A percentile compares a stretch with the other conserved stretches of the same genome.
These are phyloP conservation scores for Pinus tabuliformis DNA, from an alignment of 75 land plant genomes.

Conservation along the genomic window DNA sequence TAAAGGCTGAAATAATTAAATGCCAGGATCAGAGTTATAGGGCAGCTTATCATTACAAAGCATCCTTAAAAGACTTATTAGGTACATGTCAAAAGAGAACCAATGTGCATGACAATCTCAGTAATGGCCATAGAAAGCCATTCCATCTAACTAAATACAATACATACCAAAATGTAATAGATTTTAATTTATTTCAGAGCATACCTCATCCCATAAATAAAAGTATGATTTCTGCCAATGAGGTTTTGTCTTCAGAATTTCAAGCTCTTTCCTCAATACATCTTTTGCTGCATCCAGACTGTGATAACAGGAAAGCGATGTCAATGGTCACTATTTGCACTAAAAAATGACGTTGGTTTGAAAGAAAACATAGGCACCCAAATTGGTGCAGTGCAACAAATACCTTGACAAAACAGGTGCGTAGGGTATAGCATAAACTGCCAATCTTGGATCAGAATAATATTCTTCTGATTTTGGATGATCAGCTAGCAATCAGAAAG, in stretches of 20 bases:
- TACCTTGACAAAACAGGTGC: slow-evolving; percentile 74
- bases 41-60: neutral
- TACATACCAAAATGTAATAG: neutral
- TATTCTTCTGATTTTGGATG: slow-evolving; percentile 97
- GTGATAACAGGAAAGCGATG: slow-evolving; percentile 14
- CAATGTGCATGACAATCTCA: neutral
- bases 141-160: neutral
- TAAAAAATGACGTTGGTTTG: slow-evolving; percentile 8
- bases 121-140: neutral
- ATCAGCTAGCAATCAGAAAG: slow-evolving; percentile 53
- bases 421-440: slow-evolving; percentile 98
- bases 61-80: neutral
- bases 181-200: neutral
- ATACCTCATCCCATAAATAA: slow-evolving; percentile 99
- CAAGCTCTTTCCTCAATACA: slow-evolving; percentile 66
- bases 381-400: neutral
- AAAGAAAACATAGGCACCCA: neutral
- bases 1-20: slow-evolving; percentile 61
- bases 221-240: slow-evolving; percentile 98
- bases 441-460: slow-evolving; percentile 84
- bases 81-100: neutral
- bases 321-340: neutral
- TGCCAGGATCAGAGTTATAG: neutral
- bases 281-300: slow-evolving; percentile 66
- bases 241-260: slow-evolving; percentile 65